Base-by-base conservation (phyloP, 2,329 filamentous ascomycete species). In the Leptographium radiaticola region DNA sequence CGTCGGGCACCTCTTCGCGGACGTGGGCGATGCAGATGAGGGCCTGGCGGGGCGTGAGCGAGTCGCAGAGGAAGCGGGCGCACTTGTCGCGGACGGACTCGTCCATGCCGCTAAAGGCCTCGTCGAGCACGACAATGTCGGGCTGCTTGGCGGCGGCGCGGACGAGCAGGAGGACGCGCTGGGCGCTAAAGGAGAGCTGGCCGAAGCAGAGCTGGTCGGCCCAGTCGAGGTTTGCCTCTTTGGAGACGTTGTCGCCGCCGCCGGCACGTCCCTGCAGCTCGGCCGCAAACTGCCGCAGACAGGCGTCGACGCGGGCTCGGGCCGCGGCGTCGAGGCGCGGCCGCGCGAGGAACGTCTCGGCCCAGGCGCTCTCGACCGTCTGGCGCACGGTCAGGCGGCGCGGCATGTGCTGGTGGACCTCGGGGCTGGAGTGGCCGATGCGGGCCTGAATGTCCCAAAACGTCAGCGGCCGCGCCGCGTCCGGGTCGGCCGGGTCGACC, bases 381-480 rank as follows among this genome's bases (percentile, higher is more conserved):
- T 84, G 76, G 2, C 88, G 79, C 11, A 95, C 70, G 0, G 83
- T 84, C 48, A 95, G 72, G 39, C 78, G 74, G 49, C 84, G 83
- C 0, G 93, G 91, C 70, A 97, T 96, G 67, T 95, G 89, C 52
- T 88, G 84, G 63, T 97, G 90, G 6, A 97, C 86, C 65, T 97
- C 93, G 0, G 93, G 93, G 57, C 88, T 94, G 0, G 89, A 93
- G 66, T 97, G 90, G 12, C 93, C 93, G 59, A 98, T 87, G 30
- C 87, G 83, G 0, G 83, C 76, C 66, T 97, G 93, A 9, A 98
- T 81, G 58, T 97, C 90, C 74, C 95, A 97, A 55, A 96, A 86
- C 0, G 88, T 94, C 38, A 97, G 81, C 0, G 88, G 89, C 6
- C 4, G 55, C 12, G 43, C 50, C 0, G 85, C 86, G 52, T 20